Base-by-base conservation (phyloP, 2,329 filamentous ascomycete species). In the Coniochaeta ligniaria region DNA sequence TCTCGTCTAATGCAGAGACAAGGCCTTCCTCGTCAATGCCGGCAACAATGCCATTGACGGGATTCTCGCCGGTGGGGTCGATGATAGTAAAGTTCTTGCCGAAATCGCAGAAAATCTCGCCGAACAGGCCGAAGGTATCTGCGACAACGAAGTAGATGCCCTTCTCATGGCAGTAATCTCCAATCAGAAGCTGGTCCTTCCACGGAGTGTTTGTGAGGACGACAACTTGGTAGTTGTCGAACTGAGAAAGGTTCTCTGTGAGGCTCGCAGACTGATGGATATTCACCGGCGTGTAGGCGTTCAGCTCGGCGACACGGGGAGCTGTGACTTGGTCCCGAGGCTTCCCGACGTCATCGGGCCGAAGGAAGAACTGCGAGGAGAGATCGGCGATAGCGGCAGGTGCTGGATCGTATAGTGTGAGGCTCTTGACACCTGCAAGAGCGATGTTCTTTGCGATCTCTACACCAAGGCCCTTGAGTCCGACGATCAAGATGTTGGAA, bases 391-490 rank as follows among this genome's bases (percentile, higher is more conserved):
- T 89, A 67, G 87, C 83, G 59, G 91, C 89, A 47, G 91, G 91
- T 56, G 88, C 86, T 55, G 95, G 94, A 73, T 99, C 95, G 80
- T 92, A 91, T 60, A 99, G 84, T 1, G 94, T 95, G 67, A 99
- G 80, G 71, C 93, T 97, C 83, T 99, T 99, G 77, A 99, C 95
- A 74, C 95, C 95, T 68, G 95, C 95, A 68, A 99, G 88, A 62
- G 95, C 95, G 71, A 99, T 92, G 71, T 99, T 99, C 84, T 99
- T 99, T 71, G 95, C 94, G 69, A 99, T 95, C 78, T 99, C 95
- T 60, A 97, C 94, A 79, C 95, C 95, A 45, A 99, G 84, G 58
- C 95, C 95, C 75, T 95, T 94, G 67, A 98, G 80, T 65, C 95
- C 95, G 64, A 94, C 90, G 60, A 99, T 83, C 59, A 99, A 89